Conservation (phyloP, 352 stramenopile species). For the Plasmopara halstedii region DNA sequence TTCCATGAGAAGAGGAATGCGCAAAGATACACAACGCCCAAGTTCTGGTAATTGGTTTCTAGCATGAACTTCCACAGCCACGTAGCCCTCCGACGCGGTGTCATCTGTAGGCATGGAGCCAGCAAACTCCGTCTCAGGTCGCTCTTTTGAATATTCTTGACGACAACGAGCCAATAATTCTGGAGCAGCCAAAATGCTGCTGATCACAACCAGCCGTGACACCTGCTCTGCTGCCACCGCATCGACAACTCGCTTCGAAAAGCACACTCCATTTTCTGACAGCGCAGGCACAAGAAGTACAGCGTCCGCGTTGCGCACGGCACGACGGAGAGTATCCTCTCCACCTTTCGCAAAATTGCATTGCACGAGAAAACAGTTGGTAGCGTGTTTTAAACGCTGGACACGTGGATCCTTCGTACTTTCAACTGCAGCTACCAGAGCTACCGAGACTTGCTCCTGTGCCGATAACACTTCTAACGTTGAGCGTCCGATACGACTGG, state of each 20-base stretch:
- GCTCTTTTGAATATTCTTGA: conserved; percentile 13
- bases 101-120: conserved; percentile 12
- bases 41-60: conserved; percentile 26
- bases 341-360: conserved; percentile 42
- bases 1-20: conserved; percentile 71
- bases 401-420: conserved; percentile 38
- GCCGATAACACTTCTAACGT: conserved; percentile 40
- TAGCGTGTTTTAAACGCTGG: conserved; percentile 41
- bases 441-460: conserved; percentile 34
- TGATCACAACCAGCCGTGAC: conserved; percentile 50
- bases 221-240: conserved; percentile 38
- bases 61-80: conserved; percentile 64
- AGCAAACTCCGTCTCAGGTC: conserved; percentile 10
- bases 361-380: conserved; percentile 45
- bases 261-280: conserved; percentile 45
- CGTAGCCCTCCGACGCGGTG: conserved; percentile 32
- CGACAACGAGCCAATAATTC: conserved; percentile 27
- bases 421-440: conserved; percentile 54
- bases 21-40: conserved; percentile 42
- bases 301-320: conserved; percentile 58
- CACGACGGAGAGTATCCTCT: conserved; percentile 37
- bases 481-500: conserved; percentile 52
- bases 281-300: conserved; percentile 59
- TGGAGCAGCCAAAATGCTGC: conserved; percentile 47
- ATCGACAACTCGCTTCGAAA: conserved; percentile 66